phyloP scores from a whole-genome alignment of 2,329 filamentous ascomycete genomes.

The Aspergillus hortae region DNA sequence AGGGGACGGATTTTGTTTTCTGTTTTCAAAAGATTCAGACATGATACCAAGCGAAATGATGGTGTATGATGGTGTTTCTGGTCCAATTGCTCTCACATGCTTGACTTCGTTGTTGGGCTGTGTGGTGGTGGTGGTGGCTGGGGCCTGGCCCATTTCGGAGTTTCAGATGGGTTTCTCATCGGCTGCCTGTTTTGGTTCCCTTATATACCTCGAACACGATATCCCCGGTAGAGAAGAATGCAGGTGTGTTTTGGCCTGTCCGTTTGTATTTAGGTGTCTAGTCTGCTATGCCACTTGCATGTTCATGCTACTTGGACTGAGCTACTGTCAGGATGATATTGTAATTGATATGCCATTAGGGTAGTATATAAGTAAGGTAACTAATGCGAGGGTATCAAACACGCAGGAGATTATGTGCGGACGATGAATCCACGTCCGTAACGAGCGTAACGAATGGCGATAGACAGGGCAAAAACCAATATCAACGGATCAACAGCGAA shows the following conservation, averaged over 20 bases:
- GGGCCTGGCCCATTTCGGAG: conserved; percentile 9
- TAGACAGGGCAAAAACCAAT: no score
- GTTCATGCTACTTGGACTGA: no score
- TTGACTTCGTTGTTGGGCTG: conserved; percentile 4
- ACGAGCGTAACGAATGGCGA: background rate
- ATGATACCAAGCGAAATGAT: conserved; percentile 27
- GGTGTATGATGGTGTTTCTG: conserved; percentile 21
- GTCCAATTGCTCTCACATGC: background rate
- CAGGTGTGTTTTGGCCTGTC: background rate
- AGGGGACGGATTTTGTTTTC: background rate
- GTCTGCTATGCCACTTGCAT: no score
- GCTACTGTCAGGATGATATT: no score
- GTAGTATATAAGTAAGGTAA: background rate
- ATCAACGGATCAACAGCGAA: no score
- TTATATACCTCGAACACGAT: conserved; percentile 1
- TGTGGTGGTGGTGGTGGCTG: conserved; percentile 1
- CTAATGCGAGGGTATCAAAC: background rate
- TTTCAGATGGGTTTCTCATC: conserved; percentile 9
- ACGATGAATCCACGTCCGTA: background rate
- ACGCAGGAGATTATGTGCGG: background rate
- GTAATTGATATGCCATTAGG: no score
- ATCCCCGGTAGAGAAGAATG: background rate
- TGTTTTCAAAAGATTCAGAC: conserved; percentile 13
- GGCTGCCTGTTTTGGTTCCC: background rate
- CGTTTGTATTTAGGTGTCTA: background rate